Evolutionary conservation across 768 basidiomycete genomes (phyloP), one percentile per base, ranked within the genome.

Genomic region (Asterophora parasitica): DNA sequence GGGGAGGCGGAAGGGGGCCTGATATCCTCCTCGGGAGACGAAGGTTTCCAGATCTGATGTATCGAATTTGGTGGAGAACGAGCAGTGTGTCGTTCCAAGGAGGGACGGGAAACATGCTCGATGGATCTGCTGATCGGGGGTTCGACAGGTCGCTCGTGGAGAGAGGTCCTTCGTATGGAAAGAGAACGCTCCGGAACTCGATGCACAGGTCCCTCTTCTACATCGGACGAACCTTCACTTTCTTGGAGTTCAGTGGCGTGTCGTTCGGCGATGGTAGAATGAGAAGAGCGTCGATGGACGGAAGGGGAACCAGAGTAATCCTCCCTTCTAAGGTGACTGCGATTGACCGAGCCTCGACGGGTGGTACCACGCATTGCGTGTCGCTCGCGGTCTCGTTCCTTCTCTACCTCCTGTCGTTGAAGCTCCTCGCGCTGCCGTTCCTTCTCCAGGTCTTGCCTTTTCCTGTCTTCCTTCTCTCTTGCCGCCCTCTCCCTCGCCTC

Each of bases 31-130:
- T 74, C 70, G 1, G 72, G 67, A 0, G 74, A 67, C 15, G 70
- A 58, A 2, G 78, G 77, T 31, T 68, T 74, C 78, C 79, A 79
- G 26, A 78, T 60, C 48, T 77, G 74, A 11, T 71, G 75, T 1
- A 63, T 59, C 35, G 62, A 54, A 30, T 63, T 61, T 11, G 69
- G 58, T 48, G 71, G 58, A 48, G 66, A 56, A 42, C 61, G 60
- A 10, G 67, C 57, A 56, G 62, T 49, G 48, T 67, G 59, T 34
- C 67, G 63, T 23, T 70, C 68, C 12, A 65, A 51, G 16, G 54
- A 51, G 4, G 40, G 50, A 4, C 56, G 51, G 32, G 51, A 48
- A 3, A 28, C 35, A 16, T 44, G 43, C 20, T 58, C 55, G n/a
- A 38, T 52, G 34, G 55, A 44, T 34, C 46, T 50, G 32, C 13